Conservation (phyloP, 2,329 filamentous ascomycete genomes). For the Pseudogymnoascus sp. region DNA sequence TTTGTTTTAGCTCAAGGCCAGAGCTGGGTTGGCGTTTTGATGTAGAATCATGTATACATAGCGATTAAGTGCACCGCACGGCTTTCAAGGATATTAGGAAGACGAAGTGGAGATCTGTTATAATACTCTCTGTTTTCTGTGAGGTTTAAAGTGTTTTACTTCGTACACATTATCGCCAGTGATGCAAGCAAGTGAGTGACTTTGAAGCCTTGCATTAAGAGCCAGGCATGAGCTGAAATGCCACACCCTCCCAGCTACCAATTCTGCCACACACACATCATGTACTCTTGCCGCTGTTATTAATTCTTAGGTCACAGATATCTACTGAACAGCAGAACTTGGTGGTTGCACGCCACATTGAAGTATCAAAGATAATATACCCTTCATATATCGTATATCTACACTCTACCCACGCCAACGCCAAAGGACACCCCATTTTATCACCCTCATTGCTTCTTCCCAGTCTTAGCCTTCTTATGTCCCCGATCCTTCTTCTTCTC, state of each 20-base stretch:
- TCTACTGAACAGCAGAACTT: background rate
- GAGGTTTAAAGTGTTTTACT: background rate
- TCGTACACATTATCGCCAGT: background rate
- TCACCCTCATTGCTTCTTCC: constrained; percentile 19
- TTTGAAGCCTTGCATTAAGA: background rate
- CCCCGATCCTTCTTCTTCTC: constrained; percentile 35
- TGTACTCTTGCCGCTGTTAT: background rate
- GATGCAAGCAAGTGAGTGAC: background rate
- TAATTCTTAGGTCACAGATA: background rate
- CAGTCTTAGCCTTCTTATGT: constrained; percentile 47
- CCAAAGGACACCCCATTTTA: constrained; percentile 2
- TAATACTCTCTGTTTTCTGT: background rate
- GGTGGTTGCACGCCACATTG: background rate
- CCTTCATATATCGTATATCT: constrained; percentile 1
- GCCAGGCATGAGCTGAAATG: background rate
- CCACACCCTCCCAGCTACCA: background rate
- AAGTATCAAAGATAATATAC: constrained; percentile 6
- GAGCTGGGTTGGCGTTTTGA: constrained; percentile 7
- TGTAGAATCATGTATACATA: constrained; percentile 11
- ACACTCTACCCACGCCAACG: constrained; percentile 2
- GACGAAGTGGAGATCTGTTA: background rate
- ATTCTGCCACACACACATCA: background rate
- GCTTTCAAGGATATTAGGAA: constrained; percentile 1
- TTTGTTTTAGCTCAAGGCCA: constrained; percentile 6
- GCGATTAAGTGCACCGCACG: constrained; percentile 3